Evolutionary conservation across 116 monocot species (phyloP).

Genomic region (Phalaenopsis hybrid): DNA sequence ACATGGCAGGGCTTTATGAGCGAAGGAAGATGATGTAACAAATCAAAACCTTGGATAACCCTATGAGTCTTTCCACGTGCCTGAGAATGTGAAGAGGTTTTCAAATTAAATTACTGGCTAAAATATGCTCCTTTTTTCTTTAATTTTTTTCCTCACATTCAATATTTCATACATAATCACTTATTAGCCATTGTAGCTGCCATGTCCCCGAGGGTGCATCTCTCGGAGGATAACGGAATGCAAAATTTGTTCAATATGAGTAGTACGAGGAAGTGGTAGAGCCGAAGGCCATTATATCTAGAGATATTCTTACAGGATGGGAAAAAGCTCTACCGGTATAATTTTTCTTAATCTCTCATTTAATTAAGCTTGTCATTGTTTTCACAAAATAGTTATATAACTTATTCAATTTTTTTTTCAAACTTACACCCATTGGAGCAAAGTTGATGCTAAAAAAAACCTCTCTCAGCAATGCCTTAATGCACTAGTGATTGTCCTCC

Average conservation of each 20-base stretch:
- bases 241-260: slow-evolving; percentile 84
- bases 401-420: slow-evolving; percentile 13
- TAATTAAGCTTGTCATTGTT: no score
- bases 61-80: slow-evolving; percentile 62
- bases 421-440: slow-evolving; percentile 82
- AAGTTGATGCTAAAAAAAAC: slow-evolving; percentile 89
- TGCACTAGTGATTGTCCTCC: slow-evolving; percentile 71
- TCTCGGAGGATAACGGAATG: slow-evolving; percentile 73
- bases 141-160: not conserved
- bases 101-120: not conserved
- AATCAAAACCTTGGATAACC: slow-evolving; percentile 55
- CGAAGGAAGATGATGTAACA: slow-evolving; percentile 68
- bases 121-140: not conserved
- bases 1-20: slow-evolving; percentile 51
- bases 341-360: no score
- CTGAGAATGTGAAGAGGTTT: slow-evolving; percentile 60
- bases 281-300: slow-evolving; percentile 60
- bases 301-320: slow-evolving; percentile 86
- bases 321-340: slow-evolving; percentile 64
- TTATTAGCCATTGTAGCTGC: slow-evolving; percentile 84
- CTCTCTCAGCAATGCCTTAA: slow-evolving; percentile 84
- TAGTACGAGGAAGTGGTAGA: slow-evolving; percentile 80
- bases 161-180: not conserved
- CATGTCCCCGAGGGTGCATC: slow-evolving; percentile 71
- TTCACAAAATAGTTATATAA: not conserved